These are phyloP conservation scores for Penicillium dipodomyicola DNA, from an alignment of 495 filamentous ascomycete species.

Conservation along the genomic window DNA sequence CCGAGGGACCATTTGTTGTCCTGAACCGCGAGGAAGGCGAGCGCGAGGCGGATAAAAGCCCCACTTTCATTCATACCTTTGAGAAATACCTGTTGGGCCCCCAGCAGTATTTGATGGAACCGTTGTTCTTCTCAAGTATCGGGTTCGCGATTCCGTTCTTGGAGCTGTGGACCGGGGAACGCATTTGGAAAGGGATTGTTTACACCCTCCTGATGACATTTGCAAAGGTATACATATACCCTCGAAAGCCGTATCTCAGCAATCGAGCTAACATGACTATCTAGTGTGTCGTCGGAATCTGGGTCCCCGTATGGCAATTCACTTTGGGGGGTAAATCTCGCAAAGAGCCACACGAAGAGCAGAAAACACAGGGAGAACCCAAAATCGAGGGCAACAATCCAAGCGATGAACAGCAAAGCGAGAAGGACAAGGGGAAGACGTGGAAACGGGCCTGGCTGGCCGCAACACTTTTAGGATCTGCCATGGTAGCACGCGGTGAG, in stretches of 20 bases:
- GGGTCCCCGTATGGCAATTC: slow-evolving; percentile 29
- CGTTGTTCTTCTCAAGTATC: slow-evolving; percentile 71
- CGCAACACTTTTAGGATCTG: slow-evolving; percentile 49
- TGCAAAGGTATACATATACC: slow-evolving; percentile 48
- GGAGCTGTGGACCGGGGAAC: slow-evolving; percentile 57
- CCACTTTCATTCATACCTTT: slow-evolving; percentile 37
- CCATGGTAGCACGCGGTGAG: slow-evolving; percentile 75
- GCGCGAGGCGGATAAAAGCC: slow-evolving; percentile 41
- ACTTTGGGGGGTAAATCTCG: background rate
- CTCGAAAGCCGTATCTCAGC: background rate
- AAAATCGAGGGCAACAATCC: background rate
- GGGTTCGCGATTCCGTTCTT: slow-evolving; percentile 74
- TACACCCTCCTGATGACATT: slow-evolving; percentile 66
- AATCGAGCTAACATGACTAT: background rate
- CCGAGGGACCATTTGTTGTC: slow-evolving; percentile 35
- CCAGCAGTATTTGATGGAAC: slow-evolving; percentile 57
- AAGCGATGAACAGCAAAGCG: background rate
- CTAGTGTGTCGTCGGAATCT: slow-evolving; percentile 33
- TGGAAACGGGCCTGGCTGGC: slow-evolving; percentile 42
- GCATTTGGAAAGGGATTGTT: slow-evolving; percentile 67
- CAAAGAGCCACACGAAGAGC: background rate
- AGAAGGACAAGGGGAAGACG: background rate
- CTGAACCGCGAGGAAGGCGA: slow-evolving; percentile 36
- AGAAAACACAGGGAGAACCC: background rate
- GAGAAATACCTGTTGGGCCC: slow-evolving; percentile 33